Evolutionary conservation across 371 early-diverging fungal genomes (phyloP), one percentile per base, ranked within the genome.

Genomic region (Phascolomyces articulosus): DNA sequence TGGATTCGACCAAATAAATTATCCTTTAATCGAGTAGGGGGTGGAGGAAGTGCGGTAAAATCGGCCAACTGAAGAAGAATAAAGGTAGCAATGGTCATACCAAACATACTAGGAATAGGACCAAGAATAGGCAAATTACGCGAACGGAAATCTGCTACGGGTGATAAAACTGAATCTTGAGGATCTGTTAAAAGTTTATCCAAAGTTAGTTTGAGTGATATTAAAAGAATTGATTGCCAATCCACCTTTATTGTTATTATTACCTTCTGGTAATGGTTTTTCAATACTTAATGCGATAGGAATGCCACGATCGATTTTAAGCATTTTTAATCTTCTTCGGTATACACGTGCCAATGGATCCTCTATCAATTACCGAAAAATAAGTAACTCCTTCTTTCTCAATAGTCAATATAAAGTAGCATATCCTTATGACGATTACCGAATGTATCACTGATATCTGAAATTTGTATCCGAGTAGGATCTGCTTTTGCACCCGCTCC

Each of bases 401-500:
- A 6, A 31, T 31, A 34, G 11, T 34, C 6, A 34, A 34, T 31
- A 31, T 34, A 34, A n/a, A n/a, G n/a, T n/a, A n/a, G n/a, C n/a
- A n/a, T n/a, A n/a, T n/a, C n/a, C n/a, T n/a, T n/a, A 34, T 34
- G 6, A 34, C 11, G 6, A 34, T 66, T 82, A 87, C 90, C 90
- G 64, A 87, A 84, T 0, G 96, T 95, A 20, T 93, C 89, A 63
- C 90, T 87, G 48, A 98, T 93, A 70, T 98, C 98, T 18, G 94
- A 89, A 58, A 98, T 87, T 75, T 95, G 96, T 44, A 98, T 89
- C 4, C 94, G 87, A 11, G 96, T 90, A 16, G 97, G 94, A 71
- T 98, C 97, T 4, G 95, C 90, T 69, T 97, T 97, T 34, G 93
- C 94, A 15, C 97, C 97, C 3, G 96, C 93, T 2, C 96, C 95